Base-by-base conservation (phyloP, 2,329 filamentous ascomycete species). In the Hirsutella rhossiliensis region DNA sequence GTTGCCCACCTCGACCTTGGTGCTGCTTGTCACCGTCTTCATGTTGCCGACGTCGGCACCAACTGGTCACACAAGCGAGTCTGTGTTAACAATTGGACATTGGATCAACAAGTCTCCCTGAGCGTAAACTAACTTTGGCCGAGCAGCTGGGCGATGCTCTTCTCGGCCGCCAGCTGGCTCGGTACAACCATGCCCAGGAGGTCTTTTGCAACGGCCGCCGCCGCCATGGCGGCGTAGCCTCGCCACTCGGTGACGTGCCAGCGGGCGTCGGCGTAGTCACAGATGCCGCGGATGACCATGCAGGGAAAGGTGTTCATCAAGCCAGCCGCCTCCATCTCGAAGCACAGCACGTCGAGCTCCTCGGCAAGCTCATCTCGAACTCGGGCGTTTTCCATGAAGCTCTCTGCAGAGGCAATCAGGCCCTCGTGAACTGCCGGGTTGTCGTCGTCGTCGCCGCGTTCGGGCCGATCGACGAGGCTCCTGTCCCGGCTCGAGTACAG, bases 231-330 rank as follows among this genome's bases (percentile, higher is more conserved):
- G 1, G 57, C 51, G 47, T 54, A 60, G 12, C 49, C 45, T 37
- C 58, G 57, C 58, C 55, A 61, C 1, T 41, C 41, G 8, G 58
- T 54, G 30, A 54, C 53, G n/a, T n/a, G n/a, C 43, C 60, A 59
- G 39, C 59, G 55, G 0, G 52, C 50, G 40, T 63, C 61, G 0
- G 59, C 50, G 34, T 63, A 64, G 47, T 64, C 60, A 46, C 56
- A 62, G 32, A 64, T 59, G 2, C 61, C 59, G 8, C 57, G 51
- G 29, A 63, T 55, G 9, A 59, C 55, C 3, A 62, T 39, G 28
- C 58, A 61, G 2, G 53, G 55, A 28, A 56, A 53, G 31, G 51
- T 42, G 20, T 56, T 52, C 48, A 55, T 15, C 12, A 40, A 15
- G 1, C 39, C 39, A 1, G 39, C 39, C 9, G 39, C 39, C 11